phyloP scores from a whole-genome alignment of 306 rosid species.

The Medicago arabica region DNA sequence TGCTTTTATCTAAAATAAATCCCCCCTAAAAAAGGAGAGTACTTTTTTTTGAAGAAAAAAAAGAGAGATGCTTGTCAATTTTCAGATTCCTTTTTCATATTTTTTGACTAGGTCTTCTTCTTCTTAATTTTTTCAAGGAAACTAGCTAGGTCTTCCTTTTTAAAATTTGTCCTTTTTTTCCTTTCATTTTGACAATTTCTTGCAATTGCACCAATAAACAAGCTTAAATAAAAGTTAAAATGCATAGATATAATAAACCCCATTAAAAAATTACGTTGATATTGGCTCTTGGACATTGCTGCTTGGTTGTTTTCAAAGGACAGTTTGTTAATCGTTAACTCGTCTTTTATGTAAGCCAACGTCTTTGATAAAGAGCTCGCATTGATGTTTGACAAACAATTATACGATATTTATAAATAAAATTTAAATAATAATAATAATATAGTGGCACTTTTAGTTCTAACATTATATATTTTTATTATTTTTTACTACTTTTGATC shows the following conservation, averaged over 20 bases:
- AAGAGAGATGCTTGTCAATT: no score
- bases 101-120: no score
- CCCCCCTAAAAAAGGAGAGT: no score
- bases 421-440: not conserved
- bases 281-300: constrained; percentile 12
- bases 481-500: not conserved
- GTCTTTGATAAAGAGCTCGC: constrained; percentile 23
- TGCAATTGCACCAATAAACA: no score
- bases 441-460: constrained; percentile 24
- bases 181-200: no score
- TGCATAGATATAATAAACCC: not conserved
- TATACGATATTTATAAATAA: not conserved
- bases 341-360: not conserved
- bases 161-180: no score
- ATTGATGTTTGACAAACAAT: constrained; percentile 26
- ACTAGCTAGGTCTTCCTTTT: no score
- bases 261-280: not conserved
- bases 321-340: constrained; percentile 4
- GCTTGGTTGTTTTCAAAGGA: constrained; percentile 47
- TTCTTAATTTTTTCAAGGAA: no score
- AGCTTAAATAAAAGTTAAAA: no score
- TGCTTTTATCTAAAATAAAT: no score
- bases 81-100: no score
- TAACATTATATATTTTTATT: constrained; percentile 30
- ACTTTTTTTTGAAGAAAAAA: no score